Conservation (phyloP, 306 rosid species). For the Glycine soja region DNA sequence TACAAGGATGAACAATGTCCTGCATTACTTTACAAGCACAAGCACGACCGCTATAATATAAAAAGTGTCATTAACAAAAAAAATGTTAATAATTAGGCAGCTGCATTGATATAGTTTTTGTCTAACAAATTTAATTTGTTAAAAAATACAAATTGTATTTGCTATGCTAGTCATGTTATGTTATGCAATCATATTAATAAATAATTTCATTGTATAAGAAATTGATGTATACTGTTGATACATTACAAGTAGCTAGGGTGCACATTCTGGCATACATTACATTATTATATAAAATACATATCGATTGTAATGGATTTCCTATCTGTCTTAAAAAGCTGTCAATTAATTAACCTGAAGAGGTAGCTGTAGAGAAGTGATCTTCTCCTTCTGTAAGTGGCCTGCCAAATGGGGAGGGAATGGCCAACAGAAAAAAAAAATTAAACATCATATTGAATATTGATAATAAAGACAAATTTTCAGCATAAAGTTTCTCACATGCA, state of each 20-base stretch:
- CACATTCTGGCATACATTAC: neutral
- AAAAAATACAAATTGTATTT: neutral
- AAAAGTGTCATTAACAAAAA: neutral
- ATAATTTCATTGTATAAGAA: slow-evolving; percentile 1
- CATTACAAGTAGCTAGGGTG: neutral
- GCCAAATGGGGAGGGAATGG: slow-evolving; percentile 38
- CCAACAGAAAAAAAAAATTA: neutral
- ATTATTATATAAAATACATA: neutral
- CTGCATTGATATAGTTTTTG: neutral
- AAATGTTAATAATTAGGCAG: neutral
- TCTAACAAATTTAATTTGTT: neutral
- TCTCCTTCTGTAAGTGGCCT: slow-evolving; percentile 43
- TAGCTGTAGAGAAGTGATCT: slow-evolving; percentile 30
- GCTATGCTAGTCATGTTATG: neutral
- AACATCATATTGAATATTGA: slow-evolving; percentile 3
- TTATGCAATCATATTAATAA: neutral
- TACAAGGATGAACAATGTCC: neutral
- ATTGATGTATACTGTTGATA: neutral
- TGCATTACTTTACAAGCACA: neutral
- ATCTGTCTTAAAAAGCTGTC: neutral
- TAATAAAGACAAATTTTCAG: slow-evolving; percentile 37
- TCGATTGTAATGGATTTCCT: slow-evolving; percentile 38
- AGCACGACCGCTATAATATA: neutral
- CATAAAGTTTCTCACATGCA: slow-evolving; percentile 38
- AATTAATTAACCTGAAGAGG: slow-evolving; percentile 36